A percentile compares a stretch with the other conserved stretches of the same genome.
Conservation (phyloP, 352 stramenopile genomes). For the Peronosclerospora sorghi region DNA sequence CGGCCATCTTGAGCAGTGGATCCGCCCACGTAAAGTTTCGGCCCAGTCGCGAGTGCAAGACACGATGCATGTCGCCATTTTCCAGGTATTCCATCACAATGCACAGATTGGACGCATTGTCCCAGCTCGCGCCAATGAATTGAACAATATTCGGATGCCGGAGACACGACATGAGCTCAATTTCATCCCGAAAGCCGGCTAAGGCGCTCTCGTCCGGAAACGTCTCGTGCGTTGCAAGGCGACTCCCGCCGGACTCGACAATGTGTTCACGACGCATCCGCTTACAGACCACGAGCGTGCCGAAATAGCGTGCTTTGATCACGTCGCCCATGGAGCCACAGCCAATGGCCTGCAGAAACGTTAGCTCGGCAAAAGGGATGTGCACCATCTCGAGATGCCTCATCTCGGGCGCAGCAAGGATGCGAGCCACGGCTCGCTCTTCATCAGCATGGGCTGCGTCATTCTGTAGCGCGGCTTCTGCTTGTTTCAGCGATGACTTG, state of each 20-base stretch:
- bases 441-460: constrained; percentile 63
- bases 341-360: constrained; percentile 69
- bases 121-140: constrained; percentile 83
- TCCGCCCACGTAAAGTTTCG: constrained; percentile 78
- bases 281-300: constrained; percentile 83
- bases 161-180: constrained; percentile 79
- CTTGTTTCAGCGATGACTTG: constrained; percentile 63
- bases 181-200: constrained; percentile 74
- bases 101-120: constrained; percentile 82
- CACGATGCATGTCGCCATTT: constrained; percentile 81
- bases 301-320: constrained; percentile 83
- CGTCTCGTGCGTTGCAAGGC: constrained; percentile 6
- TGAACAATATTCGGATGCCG: constrained; percentile 84
- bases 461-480: constrained; percentile 77
- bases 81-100: constrained; percentile 88
- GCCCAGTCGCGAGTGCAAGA: constrained; percentile 71
- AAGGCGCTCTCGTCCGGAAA: constrained; percentile 31
- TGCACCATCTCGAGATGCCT: constrained; percentile 65
- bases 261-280: constrained; percentile 81
- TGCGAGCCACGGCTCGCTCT: constrained; percentile 50
- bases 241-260: constrained; percentile 26
- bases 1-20: constrained; percentile 78
- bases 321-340: constrained; percentile 77
- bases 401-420: constrained; percentile 63
- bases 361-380: constrained; percentile 78